Evolutionary conservation across 805 yeast genomes (phyloP), one percentile per base, ranked within the genome.

Genomic region (Wickerhamiella alocasiicola): DNA sequence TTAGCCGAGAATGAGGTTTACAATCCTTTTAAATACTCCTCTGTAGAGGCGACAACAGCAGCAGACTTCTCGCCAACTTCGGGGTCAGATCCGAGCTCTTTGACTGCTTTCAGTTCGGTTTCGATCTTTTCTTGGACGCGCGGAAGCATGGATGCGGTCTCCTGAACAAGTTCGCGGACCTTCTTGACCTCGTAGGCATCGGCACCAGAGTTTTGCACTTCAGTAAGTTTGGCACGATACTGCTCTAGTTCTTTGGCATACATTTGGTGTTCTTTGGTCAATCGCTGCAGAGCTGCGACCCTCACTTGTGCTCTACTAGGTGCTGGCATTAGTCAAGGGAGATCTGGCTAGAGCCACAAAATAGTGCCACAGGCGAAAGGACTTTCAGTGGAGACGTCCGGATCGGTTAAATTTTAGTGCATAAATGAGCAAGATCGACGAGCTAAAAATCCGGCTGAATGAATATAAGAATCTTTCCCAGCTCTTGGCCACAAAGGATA

Each of bases 291-390:
- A 1, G 94, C 85, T 44, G 70, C 73, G 27, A 71, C 66, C 50
- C 81, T 81, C 55, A 83, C 80, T 51, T 78, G 81, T 30, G 81
- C 60, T 45, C 68, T 74, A 2, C 82, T 64, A 23, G 88, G 91
- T 5, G 39, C 39, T 2, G 83, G 67, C 31, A 30, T 20, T 28
- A n/a, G n/a, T n/a, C n/a, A n/a, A n/a, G n/a, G n/a, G n/a, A n/a
- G n/a, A n/a, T n/a, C n/a, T n/a, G n/a, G n/a, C n/a, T n/a, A n/a
- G n/a, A n/a, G n/a, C n/a, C n/a, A n/a, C n/a, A n/a, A n/a, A n/a
- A n/a, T n/a, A n/a, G n/a, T n/a, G n/a, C n/a, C n/a, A n/a, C n/a
- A n/a, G n/a, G n/a, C n/a, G n/a, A n/a, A n/a, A n/a, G n/a, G n/a
- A n/a, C n/a, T n/a, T n/a, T n/a, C n/a, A n/a, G n/a, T n/a, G n/a